Base-by-base conservation (phyloP, 1,139 yeast genomes). In the Blastobotrys apis region DNA sequence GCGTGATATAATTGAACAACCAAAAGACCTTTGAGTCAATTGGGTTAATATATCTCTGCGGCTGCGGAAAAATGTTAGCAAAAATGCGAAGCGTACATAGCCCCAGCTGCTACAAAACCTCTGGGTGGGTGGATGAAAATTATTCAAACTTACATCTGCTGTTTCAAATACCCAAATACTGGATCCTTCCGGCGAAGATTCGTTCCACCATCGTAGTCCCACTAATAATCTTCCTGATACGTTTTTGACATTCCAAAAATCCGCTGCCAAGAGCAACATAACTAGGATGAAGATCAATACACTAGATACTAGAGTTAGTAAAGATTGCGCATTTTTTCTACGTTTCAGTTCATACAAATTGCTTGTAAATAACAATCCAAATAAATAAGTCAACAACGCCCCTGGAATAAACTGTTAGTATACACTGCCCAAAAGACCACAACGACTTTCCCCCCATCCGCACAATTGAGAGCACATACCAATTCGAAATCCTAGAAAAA, bases 181-280 rank as follows among this genome's bases (percentile, higher is more conserved):
- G 52, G 81, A 83, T 31, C 92, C 90, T 10, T 64, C 60, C 4
- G 51, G 51, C 1, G 66, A 52, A 1, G 69, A 70, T 58, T 55
- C 80, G 62, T 86, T 87, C 95, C 96, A 88, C 96, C 97, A 90
- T 54, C 98, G 74, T 51, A 92, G 72, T 0, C 97, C 97, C 5
- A 92, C 97, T 46, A 92, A 67, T 44, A 86, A 73, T 49, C 97
- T 71, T 0, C 98, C 98, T 13, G 94, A 73, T 13, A 92, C 85
- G 63, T 92, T 92, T 60, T 92, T 92, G 35, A 87, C 80, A 59
- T 86, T 84, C 95, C 97, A 92, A 60, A 92, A 92, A 63, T 92
- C 98, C 1, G 87, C 87, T 0, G 95, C 84, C 23, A 86, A 73
- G 25, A 88, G 69, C 20, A 92, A 68, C 4, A 88, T 78, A 37